Evolutionary conservation across 352 stramenopile genomes (phyloP), one percentile per base, ranked within the genome.

Genomic region (Pythium coloratum): DNA sequence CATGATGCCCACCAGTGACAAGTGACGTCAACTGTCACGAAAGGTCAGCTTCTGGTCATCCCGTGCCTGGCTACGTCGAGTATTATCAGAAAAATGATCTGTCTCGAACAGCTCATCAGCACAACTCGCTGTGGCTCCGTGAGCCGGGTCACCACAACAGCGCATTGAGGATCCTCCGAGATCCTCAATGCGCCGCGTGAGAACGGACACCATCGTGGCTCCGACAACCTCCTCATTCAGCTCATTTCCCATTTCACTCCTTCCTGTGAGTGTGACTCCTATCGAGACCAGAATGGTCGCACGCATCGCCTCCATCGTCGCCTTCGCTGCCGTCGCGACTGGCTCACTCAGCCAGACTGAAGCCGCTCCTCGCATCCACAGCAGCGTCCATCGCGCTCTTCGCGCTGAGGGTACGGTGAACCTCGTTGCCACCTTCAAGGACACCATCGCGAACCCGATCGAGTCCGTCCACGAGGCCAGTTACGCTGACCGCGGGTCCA

Each of bases 341-440:
- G 30, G 28, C n/a, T 42, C 32, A 3, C 4, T 49, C 32, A 26
- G 54, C n/a, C 32, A 47, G 16, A 47, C 54, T 14, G 54, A 59
- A 1, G 54, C 54, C 9, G 28, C n/a, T 20, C 54, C 54, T 10
- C 54, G 54, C 54, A 46, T 59, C 33, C 30, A 59, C 54, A 36
- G 32, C 1, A 47, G n/a, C 54, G 54, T 59, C 3, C 54, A 59
- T 33, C 54, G 33, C 16, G 30, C 54, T 2, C 54, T 59, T 20
- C 54, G 32, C 20, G 30, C 16, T 2, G 33, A 59, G 34, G 54
- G 33, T 3, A 53, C 46, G 0, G 24, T 53, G 8, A 53, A 53
- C 20, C 46, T 53, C 18, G 46, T 53, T 10, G 46, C 46, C 18
- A 32, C 46, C n/a, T 53, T 53, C 46, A 53, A 53, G 20, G 46